Evolutionary conservation across 192 early-diverging fungal species (phyloP), one percentile per base, ranked within the genome.

Genomic region (Rhizoclosmatium globosum): DNA sequence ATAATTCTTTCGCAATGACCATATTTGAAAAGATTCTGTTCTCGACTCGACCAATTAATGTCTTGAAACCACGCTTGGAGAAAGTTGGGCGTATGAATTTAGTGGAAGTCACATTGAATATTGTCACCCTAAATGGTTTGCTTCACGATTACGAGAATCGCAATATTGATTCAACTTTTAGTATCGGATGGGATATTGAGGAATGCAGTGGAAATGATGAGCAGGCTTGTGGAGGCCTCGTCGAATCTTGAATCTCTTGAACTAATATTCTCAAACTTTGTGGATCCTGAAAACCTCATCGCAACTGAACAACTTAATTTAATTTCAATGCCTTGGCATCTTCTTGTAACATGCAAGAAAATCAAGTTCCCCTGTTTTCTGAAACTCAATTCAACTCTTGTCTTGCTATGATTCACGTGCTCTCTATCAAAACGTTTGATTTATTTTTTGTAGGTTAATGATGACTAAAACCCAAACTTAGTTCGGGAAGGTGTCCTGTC

Each of bases 401-500:
- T n/a, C 19, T 71, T 13, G 19, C 4, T 23, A 21, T 71, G 21
- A 71, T 71, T 71, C 69, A 71, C 56, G 39, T 47, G 39, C 13
- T 71, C 9, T 45, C 46, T 31, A 41, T 71, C 50, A 71, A 71
- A 71, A 56, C 6, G 31, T 56, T 38, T 48, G 31, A 4, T 57
- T 56, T 71, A 3, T 71, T 71, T 46, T 57, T 39, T 71, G 19
- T 71, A 11, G 42, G 19, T 44, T 68, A 7, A 42, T 46, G 11
- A 47, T 68, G 66, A 11, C 11, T 47, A 11, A 13, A 9, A 17
- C 7, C 43, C 15, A 7, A 17, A 11, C 38, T 31, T 11, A 74
- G 72, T n/a, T 59, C 72, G n/a, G 72, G 72, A 9, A 19, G 72
- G 11, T 74, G 72, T 62, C 31, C 59, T 21, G 41, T 62, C 13